These are phyloP conservation scores for Domatiomyces catenatus DNA, from an alignment of 2,329 filamentous ascomycete genomes.

Conservation along the genomic window DNA sequence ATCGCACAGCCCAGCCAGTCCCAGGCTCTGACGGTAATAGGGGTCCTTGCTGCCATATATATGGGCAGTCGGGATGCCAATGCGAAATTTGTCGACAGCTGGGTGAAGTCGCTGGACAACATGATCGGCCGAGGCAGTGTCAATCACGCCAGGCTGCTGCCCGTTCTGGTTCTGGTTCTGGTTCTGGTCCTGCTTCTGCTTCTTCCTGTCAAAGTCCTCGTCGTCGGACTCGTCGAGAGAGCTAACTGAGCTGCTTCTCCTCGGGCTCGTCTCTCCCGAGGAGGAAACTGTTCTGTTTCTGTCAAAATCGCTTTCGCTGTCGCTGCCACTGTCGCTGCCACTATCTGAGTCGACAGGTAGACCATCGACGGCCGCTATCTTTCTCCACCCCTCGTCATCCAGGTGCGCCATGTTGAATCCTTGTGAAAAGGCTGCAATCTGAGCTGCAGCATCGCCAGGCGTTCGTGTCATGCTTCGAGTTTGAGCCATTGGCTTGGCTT, in stretches of 20 bases:
- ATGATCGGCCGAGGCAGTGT: slow-evolving; percentile 1
- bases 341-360: neutral
- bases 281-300: neutral
- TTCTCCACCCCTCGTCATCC: neutral
- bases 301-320: neutral
- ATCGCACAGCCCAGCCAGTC: slow-evolving; percentile 24
- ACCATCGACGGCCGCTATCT: neutral
- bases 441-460: neutral
- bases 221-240: neutral
- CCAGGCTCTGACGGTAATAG: slow-evolving; percentile 24
- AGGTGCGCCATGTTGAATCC: neutral
- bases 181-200: neutral
- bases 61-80: slow-evolving; percentile 29
- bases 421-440: neutral
- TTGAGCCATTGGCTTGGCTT: neutral
- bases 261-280: neutral
- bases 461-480: neutral
- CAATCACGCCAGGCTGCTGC: neutral
- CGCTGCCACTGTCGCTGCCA: neutral
- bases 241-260: neutral
- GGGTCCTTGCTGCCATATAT: slow-evolving; percentile 29
- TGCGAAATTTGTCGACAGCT: slow-evolving; percentile 11
- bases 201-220: slow-evolving; percentile 1
- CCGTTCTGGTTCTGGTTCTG: neutral
- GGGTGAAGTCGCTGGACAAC: slow-evolving; percentile 5